Evolutionary conservation across 2,329 filamentous ascomycete species (phyloP).

Genomic region (Fusarium floridanum): DNA sequence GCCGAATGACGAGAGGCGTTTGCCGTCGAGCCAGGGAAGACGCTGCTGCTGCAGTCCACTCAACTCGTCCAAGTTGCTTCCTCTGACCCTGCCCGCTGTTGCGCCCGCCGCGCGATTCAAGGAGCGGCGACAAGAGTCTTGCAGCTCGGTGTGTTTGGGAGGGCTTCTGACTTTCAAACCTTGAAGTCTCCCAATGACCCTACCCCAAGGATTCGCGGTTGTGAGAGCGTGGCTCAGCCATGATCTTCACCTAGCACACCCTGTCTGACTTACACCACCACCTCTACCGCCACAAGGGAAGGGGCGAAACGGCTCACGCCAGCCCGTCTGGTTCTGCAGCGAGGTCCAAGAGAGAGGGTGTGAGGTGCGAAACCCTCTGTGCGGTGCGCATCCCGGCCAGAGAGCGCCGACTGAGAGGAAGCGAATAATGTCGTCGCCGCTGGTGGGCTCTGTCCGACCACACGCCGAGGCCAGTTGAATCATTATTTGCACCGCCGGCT

Average conservation of each 20-base stretch:
- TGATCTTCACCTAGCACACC: slow-evolving; percentile 34
- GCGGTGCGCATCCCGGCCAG: slow-evolving; percentile 12
- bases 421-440: slow-evolving; percentile 34
- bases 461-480: slow-evolving; percentile 26
- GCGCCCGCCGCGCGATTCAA: slow-evolving; percentile 13
- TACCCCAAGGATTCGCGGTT: slow-evolving; percentile 28
- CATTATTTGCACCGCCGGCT: slow-evolving; percentile 19
- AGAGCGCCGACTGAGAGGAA: slow-evolving; percentile 12
- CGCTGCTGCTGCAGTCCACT: neutral
- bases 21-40: slow-evolving; percentile 12
- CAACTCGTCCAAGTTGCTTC: slow-evolving; percentile 7
- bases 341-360: slow-evolving; percentile 36
- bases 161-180: slow-evolving; percentile 38
- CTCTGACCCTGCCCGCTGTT: neutral
- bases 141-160: slow-evolving; percentile 14
- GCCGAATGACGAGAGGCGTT: slow-evolving; percentile 25
- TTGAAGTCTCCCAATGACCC: slow-evolving; percentile 14
- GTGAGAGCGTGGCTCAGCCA: slow-evolving; percentile 40
- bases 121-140: slow-evolving; percentile 2
- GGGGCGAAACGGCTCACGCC: slow-evolving; percentile 37
- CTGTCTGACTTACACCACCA: slow-evolving; percentile 39
- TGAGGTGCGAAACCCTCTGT: slow-evolving; percentile 19
- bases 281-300: slow-evolving; percentile 35
- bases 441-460: slow-evolving; percentile 18
- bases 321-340: slow-evolving; percentile 36